Percentiles rank a stretch among this genome's conserved stretches.
These are phyloP conservation scores for Carpinus viminea DNA, from an alignment of 306 rosid species.

Conservation along the genomic window DNA sequence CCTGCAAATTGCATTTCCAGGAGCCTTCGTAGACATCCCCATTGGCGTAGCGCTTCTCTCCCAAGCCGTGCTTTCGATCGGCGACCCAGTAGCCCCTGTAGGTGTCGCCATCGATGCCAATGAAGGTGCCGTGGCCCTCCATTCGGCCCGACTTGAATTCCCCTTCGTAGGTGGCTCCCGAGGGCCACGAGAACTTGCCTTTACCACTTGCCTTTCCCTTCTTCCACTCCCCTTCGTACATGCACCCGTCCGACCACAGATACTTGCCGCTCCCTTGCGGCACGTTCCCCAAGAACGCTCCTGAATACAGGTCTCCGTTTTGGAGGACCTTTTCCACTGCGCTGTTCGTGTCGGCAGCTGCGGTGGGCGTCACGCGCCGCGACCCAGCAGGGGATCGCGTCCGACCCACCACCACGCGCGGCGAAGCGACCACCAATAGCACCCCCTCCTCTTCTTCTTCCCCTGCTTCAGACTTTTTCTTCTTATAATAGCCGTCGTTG, in stretches of 20 bases:
- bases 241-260: slow-evolving; percentile 54
- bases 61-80: slow-evolving; percentile 43
- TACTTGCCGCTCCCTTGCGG: slow-evolving; percentile 50
- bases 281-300: slow-evolving; percentile 30
- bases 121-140: slow-evolving; percentile 42
- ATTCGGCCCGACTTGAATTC: slow-evolving; percentile 40
- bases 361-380: slow-evolving; percentile 48
- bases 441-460: background rate
- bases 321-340: slow-evolving; percentile 30
- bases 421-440: slow-evolving; percentile 31
- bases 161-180: slow-evolving; percentile 50
- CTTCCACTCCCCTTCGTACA: slow-evolving; percentile 53
- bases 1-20: slow-evolving; percentile 51
- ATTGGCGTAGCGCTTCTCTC: slow-evolving; percentile 43
- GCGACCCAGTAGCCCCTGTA: slow-evolving; percentile 40
- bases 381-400: slow-evolving; percentile 25
- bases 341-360: slow-evolving; percentile 15
- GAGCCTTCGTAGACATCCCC: slow-evolving; percentile 51
- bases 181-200: slow-evolving; percentile 53
- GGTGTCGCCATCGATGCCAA: slow-evolving; percentile 40
- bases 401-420: slow-evolving; percentile 26
- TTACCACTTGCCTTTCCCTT: slow-evolving; percentile 42
- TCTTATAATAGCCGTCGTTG: slow-evolving; percentile 11
- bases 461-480: slow-evolving; percentile 27
- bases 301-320: slow-evolving; percentile 49